A percentile compares a stretch with the other conserved stretches of the same genome.
These are phyloP conservation scores for Pseudogymnoascus sp. DNA, from an alignment of 2,329 filamentous ascomycete species.

Conservation along the genomic window DNA sequence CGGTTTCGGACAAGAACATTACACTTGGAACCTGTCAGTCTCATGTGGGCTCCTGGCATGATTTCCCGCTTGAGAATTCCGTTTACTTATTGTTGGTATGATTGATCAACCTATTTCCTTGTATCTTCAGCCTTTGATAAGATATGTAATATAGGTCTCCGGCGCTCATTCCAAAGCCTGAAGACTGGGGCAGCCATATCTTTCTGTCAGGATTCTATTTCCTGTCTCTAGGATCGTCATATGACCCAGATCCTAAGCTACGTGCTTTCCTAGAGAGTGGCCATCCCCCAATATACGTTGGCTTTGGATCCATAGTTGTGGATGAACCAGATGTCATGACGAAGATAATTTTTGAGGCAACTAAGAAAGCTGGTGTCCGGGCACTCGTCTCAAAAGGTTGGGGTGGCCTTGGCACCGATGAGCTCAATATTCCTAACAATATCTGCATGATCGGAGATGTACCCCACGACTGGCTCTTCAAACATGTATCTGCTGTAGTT, in stretches of 20 bases:
- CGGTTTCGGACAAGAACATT: constrained; percentile 69
- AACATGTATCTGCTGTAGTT: constrained; percentile 71
- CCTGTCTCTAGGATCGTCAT: constrained; percentile 59
- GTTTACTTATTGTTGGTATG: constrained; percentile 79
- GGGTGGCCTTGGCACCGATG: constrained; percentile 73
- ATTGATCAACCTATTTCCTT: constrained; percentile 4
- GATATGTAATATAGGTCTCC: constrained; percentile 47
- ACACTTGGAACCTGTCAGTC: constrained; percentile 67
- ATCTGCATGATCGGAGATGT: constrained; percentile 80
- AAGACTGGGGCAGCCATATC: constrained; percentile 67
- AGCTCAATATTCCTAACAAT: constrained; percentile 61
- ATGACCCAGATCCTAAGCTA: constrained; percentile 58
- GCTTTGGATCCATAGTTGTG: constrained; percentile 77
- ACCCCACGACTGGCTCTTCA: constrained; percentile 85
- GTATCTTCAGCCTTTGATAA: neutral
- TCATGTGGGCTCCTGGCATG: constrained; percentile 77
- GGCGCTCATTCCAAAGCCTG: constrained; percentile 68
- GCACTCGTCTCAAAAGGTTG: constrained; percentile 82
- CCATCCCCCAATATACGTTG: constrained; percentile 70
- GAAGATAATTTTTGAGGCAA: constrained; percentile 62
- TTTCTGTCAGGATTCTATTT: constrained; percentile 73
- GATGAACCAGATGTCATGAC: constrained; percentile 69
- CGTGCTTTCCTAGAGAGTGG: constrained; percentile 60
- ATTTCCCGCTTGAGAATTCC: constrained; percentile 69
- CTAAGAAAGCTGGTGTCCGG: constrained; percentile 59